Evolutionary conservation across 2,329 filamentous ascomycete species (phyloP), one percentile per base, ranked within the genome.

Genomic region (Cercospora sp.): DNA sequence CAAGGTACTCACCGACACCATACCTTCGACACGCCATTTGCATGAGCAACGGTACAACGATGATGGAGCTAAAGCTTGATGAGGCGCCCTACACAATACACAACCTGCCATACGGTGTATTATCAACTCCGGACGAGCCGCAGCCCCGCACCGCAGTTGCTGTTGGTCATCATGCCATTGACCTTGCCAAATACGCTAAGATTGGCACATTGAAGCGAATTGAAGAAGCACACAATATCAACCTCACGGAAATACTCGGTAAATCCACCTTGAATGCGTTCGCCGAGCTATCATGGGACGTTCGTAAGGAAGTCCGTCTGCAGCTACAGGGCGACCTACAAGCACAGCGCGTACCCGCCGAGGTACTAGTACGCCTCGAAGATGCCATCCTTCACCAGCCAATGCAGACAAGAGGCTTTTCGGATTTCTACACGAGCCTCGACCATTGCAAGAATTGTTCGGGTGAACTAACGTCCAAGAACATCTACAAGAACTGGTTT

Each of bases 371-470:
- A 30, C 62, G 76, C 30, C 71, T 87, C 16, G 70, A 77, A 45
- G 74, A 80, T 34, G 82, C 84, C 18, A 77, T 77, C 3, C 76
- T 87, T 71, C 84, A 89, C 72, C 74, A 89, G 0, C 88, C 88
- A 0, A 77, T 90, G 43, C 75, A 79, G 3, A 83, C 88, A 18
- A 81, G 81, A 4, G 87, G 86, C 40, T 90, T 88, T 73, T 85
- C 81, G 55, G 88, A 89, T 75, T 88, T 87, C 76, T 86, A 83
- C 1, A 86, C 84, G 66, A 85, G 83, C 0, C 78, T 82, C 8
- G 82, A 86, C 55, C 86, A 88, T 69, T 81, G 84, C 30, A 79
- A 82, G 59, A 88, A 88, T 57, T 71, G 68, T 40, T 69, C 85
- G 59, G 80, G 82, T 63, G 79, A 86, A 67, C 81, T 85, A 59